Percentiles rank a stretch among this genome's conserved stretches.
These are phyloP conservation scores for Pseudogymnoascus sp. DNA, from an alignment of 2,329 filamentous ascomycete genomes.

Conservation along the genomic window DNA sequence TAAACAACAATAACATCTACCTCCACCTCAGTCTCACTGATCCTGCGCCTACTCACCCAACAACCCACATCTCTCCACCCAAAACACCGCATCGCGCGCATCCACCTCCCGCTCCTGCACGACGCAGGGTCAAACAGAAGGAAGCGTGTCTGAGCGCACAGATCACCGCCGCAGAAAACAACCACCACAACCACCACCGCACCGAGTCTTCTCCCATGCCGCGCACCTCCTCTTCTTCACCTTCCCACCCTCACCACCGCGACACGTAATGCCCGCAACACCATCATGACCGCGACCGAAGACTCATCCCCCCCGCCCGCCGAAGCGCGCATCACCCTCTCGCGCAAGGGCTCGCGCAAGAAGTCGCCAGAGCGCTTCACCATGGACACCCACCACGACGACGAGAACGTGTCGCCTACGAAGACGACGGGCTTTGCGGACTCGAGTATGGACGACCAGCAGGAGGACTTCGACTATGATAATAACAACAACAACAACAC, in stretches of 20 bases:
- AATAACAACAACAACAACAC: not conserved
- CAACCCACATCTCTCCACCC: not conserved
- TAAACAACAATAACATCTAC: not conserved
- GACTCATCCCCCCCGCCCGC: conserved; percentile 1
- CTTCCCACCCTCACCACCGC: not conserved
- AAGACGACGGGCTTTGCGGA: not conserved
- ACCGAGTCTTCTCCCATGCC: not conserved
- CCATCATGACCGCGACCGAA: not conserved
- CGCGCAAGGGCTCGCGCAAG: conserved; percentile 6
- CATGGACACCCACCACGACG: not conserved
- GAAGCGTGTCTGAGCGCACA: not conserved
- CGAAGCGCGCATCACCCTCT: not conserved
- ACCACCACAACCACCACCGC: not conserved
- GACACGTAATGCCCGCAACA: not conserved
- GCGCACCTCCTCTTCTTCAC: not conserved
- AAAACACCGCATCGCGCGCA: not conserved
- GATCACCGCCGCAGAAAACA: not conserved
- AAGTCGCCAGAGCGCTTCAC: not conserved
- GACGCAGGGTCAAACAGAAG: conserved; percentile 3
- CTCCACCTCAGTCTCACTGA: not conserved
- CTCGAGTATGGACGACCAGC: not conserved
- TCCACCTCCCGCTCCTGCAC: not conserved
- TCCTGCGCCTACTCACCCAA: not conserved
- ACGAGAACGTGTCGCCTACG: not conserved
- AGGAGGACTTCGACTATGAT: not conserved